These are phyloP conservation scores for Melanogaster broomeanus DNA, from an alignment of 768 basidiomycete species.

Conservation along the genomic window DNA sequence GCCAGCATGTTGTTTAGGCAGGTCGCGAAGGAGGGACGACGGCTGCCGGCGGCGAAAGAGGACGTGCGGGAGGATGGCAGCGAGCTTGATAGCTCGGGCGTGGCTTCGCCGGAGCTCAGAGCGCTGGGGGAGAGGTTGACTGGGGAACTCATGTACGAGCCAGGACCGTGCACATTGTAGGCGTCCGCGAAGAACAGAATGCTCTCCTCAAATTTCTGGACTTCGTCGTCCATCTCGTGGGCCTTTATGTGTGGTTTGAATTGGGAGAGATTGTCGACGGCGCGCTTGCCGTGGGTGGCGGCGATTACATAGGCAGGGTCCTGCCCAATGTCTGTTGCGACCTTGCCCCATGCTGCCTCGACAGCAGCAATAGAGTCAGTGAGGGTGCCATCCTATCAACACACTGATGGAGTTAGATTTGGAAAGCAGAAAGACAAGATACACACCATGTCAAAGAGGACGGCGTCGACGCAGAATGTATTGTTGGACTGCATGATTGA, in stretches of 20 bases:
- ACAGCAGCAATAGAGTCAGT: slow-evolving; percentile 75
- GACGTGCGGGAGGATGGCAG: slow-evolving; percentile 45
- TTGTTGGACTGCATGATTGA: slow-evolving; percentile 26
- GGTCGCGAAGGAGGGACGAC: slow-evolving; percentile 50
- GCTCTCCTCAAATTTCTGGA: slow-evolving; percentile 61
- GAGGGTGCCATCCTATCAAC: slow-evolving; percentile 61
- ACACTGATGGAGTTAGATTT: slow-evolving; percentile 27
- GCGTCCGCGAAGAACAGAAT: slow-evolving; percentile 71
- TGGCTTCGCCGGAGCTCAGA: slow-evolving; percentile 36
- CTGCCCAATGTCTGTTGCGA: slow-evolving; percentile 67
- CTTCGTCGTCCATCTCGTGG: slow-evolving; percentile 59
- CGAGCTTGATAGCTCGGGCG: slow-evolving; percentile 43
- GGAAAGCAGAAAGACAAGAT: slow-evolving; percentile 1
- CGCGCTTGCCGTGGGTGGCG: slow-evolving; percentile 78
- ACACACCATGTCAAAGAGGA: slow-evolving; percentile 68
- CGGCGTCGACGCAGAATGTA: slow-evolving; percentile 55
- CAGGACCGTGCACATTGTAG: slow-evolving; percentile 44
- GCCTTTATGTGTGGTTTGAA: slow-evolving; percentile 58
- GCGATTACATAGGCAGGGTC: slow-evolving; percentile 69
- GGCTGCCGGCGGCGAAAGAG: slow-evolving; percentile 38
- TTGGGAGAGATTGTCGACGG: slow-evolving; percentile 68
- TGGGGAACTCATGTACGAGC: slow-evolving; percentile 31
- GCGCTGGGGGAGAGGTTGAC: slow-evolving; percentile 12
- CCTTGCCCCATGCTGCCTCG: slow-evolving; percentile 75
- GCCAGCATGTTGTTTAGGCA: slow-evolving; percentile 42